Base-by-base conservation (phyloP, 148 eudicot genomes). In the Euryodendron excelsum region DNA sequence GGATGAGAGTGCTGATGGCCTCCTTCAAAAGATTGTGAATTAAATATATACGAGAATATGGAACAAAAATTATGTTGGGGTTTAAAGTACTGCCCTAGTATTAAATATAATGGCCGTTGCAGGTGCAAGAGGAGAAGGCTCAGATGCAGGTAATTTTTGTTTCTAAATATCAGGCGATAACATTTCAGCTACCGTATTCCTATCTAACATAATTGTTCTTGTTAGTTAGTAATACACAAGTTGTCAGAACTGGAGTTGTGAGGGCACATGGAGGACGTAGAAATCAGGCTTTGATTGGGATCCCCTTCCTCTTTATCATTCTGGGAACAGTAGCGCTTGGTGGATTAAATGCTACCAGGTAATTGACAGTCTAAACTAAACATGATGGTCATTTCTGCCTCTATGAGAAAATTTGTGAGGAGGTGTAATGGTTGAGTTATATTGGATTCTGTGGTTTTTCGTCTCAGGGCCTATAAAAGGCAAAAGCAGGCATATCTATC, bases 291-390 rank as follows among this genome's bases (percentile, higher is more conserved):
- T 78, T 87, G 75, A 84, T 86, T 17, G 81, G 87, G 55, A 56
- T 91, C 55, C 97, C 97, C 60, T 91, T 91, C 80, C 79, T 93
- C 60, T 79, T 91, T 31, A 88, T 93, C 75, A 85, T 87, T 58
- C 41, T 91, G 21, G 91, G 88, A 60, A 87, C 97, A 2, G 56
- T 91, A 47, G 91, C 91, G 37, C 89, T 91, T 28, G 97, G 95
- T 15, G 90, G 93, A 66, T 74, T 88, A 34, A 84, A 81, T 83
- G 92, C 88, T 81, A 34, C 90, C 82, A 88, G 93, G 97, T 93
- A 39, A 82, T 53, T 31, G 27, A 45, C 31, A 0, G 6, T 37
- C 62, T 79, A 17, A 37, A 20, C n/a, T n/a, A 6, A 18, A 1
- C 14, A 18, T n/a, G 33, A 13, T 53, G 70, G 14, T 13, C 9